phyloP scores from a whole-genome alignment of 257 asterid species.

The Linderniella brevidens region DNA sequence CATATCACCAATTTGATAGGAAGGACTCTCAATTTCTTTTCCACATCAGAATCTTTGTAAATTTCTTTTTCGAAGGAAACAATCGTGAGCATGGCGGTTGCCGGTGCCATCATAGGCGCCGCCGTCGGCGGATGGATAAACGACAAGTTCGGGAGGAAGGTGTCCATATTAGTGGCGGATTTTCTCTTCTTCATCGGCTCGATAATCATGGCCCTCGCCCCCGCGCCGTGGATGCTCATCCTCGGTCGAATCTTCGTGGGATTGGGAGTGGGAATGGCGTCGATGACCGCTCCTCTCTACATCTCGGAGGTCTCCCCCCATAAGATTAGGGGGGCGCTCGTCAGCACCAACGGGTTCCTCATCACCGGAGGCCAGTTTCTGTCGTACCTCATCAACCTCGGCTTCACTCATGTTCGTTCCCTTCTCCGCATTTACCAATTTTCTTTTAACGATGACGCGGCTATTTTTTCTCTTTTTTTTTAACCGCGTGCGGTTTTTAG shows the following conservation, averaged over 20 bases:
- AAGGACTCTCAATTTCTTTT: too few relatives aligned
- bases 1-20: too few relatives aligned
- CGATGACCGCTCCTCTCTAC: slow-evolving; percentile 71
- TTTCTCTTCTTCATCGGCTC: slow-evolving; percentile 40
- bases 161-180: slow-evolving; percentile 46
- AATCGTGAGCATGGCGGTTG: slow-evolving; percentile 64
- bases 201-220: slow-evolving; percentile 35
- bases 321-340: slow-evolving; percentile 54
- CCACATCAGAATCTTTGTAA: too few relatives aligned
- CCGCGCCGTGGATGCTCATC: slow-evolving; percentile 47
- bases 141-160: slow-evolving; percentile 52
- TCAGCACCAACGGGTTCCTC: slow-evolving; percentile 59
- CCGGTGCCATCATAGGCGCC: slow-evolving; percentile 64
- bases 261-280: slow-evolving; percentile 75
- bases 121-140: slow-evolving; percentile 49
- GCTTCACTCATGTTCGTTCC: slow-evolving; percentile 16
- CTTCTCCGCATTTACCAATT: too few relatives aligned
- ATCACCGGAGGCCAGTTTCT: slow-evolving; percentile 68
- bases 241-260: slow-evolving; percentile 55
- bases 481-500: slow-evolving; percentile 7
- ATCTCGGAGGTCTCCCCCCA: slow-evolving; percentile 72
- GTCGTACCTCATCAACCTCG: slow-evolving; percentile 52
- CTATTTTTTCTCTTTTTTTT: too few relatives aligned
- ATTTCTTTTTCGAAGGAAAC: slow-evolving; percentile 26
- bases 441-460: too few relatives aligned